Conservation (phyloP, 2,329 filamentous ascomycete genomes). For the Hymenoscyphus fraxineus region DNA sequence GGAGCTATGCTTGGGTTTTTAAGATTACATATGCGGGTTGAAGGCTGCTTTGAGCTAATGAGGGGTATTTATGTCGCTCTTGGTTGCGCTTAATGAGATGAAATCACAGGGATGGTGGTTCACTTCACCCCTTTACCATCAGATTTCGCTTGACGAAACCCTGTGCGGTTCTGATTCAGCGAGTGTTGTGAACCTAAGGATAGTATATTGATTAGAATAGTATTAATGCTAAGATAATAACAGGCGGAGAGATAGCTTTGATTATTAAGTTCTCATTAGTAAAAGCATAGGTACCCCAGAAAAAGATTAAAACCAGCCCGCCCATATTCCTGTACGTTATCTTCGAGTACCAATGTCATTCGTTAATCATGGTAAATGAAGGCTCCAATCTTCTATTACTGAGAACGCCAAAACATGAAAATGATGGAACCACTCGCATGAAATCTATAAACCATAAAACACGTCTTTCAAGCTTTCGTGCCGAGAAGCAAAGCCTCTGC, state of each 20-base stretch:
- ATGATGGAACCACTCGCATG: not conserved
- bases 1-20: slow-evolving; percentile 23
- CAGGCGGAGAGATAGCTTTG: not conserved
- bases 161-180: too few relatives aligned
- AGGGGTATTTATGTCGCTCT: not conserved
- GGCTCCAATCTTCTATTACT: not conserved
- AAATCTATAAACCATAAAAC: not conserved
- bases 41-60: not conserved
- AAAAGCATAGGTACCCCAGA: not conserved
- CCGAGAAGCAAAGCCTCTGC: not conserved
- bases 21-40: slow-evolving; percentile 18
- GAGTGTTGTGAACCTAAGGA: too few relatives aligned
- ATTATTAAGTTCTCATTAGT: not conserved
- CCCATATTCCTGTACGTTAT: not conserved
- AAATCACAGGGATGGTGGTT: not conserved
- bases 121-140: not conserved
- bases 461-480: not conserved
- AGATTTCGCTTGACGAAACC: not conserved
- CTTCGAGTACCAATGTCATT: not conserved
- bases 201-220: not conserved
- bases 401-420: not conserved
- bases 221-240: not conserved
- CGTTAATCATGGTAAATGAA: not conserved
- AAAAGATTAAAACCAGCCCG: not conserved
- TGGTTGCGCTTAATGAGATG: not conserved